These are phyloP conservation scores for Citrus medica DNA, from an alignment of 345 rosid species.

Conservation along the genomic window DNA sequence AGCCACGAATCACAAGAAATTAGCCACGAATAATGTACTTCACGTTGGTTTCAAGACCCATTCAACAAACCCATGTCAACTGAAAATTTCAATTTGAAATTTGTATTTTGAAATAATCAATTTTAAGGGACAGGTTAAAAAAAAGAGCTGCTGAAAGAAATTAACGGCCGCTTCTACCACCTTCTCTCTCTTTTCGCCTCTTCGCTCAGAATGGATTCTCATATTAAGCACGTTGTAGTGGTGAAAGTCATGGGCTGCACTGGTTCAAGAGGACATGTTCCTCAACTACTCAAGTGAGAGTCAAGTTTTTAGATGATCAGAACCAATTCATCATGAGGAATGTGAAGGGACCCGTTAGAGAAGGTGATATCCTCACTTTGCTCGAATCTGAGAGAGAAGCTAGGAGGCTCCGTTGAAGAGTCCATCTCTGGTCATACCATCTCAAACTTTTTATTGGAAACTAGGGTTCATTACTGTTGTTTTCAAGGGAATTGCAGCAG, in stretches of 20 bases:
- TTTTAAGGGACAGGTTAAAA: too few species aligned
- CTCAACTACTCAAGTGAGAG: slow-evolving; percentile 63
- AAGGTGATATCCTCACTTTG: slow-evolving; percentile 72
- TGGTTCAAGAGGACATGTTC: slow-evolving; percentile 82
- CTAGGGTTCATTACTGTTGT: not conserved
- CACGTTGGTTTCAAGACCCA: too few species aligned
- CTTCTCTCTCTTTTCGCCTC: not conserved
- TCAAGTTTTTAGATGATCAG: slow-evolving; percentile 64
- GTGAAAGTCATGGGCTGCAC: slow-evolving; percentile 90
- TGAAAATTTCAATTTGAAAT: too few species aligned
- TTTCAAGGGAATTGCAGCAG: too few species aligned
- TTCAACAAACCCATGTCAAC: too few species aligned
- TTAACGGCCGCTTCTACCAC: slow-evolving; percentile 2
- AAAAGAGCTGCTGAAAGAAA: not conserved
- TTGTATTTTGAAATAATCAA: too few species aligned
- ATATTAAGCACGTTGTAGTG: slow-evolving; percentile 74
- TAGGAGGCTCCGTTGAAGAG: slow-evolving; percentile 66
- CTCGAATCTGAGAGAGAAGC: slow-evolving; percentile 90
- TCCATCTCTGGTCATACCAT: not conserved
- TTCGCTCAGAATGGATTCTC: slow-evolving; percentile 50
- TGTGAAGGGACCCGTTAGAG: slow-evolving; percentile 83
- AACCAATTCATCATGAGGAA: slow-evolving; percentile 81
- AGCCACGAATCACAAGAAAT: too few species aligned
- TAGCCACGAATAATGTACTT: too few species aligned
- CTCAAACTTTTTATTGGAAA: not conserved